These are phyloP conservation scores for Aspergillus aculeatus DNA, from an alignment of 2,329 filamentous ascomycete species.

Conservation along the genomic window DNA sequence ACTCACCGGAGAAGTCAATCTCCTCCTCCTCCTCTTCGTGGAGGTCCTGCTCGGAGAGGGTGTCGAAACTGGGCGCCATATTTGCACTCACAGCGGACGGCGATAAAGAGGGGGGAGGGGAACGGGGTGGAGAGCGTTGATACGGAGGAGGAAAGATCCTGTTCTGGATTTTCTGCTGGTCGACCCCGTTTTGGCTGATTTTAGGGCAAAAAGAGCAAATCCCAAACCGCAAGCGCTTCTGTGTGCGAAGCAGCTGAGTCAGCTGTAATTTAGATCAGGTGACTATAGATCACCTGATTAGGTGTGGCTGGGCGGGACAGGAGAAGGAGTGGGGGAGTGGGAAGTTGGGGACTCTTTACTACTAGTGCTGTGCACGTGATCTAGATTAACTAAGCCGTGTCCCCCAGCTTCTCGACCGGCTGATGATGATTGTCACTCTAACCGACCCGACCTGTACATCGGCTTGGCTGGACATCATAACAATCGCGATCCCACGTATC, in stretches of 20 bases:
- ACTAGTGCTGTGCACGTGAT: background rate
- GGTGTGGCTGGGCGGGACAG: background rate
- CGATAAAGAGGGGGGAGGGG: constrained; percentile 20
- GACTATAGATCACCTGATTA: background rate
- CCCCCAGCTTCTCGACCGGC: constrained; percentile 11
- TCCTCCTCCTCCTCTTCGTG: constrained; percentile 89
- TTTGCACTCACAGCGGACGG: constrained; percentile 44
- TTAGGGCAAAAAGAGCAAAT: constrained; percentile 38
- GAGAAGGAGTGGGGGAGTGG: background rate
- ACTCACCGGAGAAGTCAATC: constrained; percentile 76
- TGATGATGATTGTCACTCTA: constrained; percentile 11
- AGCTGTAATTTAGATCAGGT: constrained; percentile 21
- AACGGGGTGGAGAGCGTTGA: constrained; percentile 19
- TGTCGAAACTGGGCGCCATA: constrained; percentile 94
- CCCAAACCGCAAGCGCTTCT: constrained; percentile 30
- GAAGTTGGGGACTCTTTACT: background rate
- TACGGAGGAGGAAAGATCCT: constrained; percentile 25
- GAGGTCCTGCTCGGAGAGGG: constrained; percentile 86
- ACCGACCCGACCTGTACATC: constrained; percentile 10
- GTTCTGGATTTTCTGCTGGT: constrained; percentile 32
- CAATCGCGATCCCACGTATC: constrained; percentile 15
- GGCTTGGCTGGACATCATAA: constrained; percentile 16
- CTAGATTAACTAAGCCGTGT: background rate
- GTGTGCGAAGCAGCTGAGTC: constrained; percentile 34
- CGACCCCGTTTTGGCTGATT: constrained; percentile 24